Base-by-base conservation (phyloP, 106 monocot genomes). In the Iris macrosiphon region DNA sequence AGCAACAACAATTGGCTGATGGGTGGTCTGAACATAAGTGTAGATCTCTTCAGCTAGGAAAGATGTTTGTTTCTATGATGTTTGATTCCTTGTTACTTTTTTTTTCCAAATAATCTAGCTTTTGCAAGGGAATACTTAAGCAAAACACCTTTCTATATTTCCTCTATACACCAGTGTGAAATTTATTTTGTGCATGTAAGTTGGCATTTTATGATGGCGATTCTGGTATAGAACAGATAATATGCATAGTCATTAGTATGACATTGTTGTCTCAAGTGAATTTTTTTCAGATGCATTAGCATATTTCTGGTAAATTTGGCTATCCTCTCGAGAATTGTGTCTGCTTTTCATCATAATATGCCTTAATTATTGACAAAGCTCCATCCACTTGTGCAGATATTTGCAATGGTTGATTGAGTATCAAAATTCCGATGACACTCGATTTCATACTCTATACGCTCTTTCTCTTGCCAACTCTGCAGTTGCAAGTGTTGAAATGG, bases 401-500 rank as follows among this genome's bases (percentile, higher is more conserved):
- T 68, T 98, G 67, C 91, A 98, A 60, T 98, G 98, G 98, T 75
- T 98, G 68, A 98, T 98, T 75, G 91, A 98, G 65, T 83, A 91
- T 60, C 90, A 98, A 79, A 78, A 68, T 25, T 87, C 67, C 19
- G 87, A 98, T 32, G 91, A 98, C n/a, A 64, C 71, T 40, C 77
- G 34, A 27, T 78, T 84, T 61, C 98, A 98, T 59, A 98, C 98
- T 33, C 62, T 91, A 31, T 98, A 98, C 78, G 98, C 98, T 50
- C 69, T 98, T 68, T 98, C 87, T 53, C 83, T 98, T 58, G 87
- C 98, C 16, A 87, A 52, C 75, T 91, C 98, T 49, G 78, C 68
- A 21, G 57, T 98, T 44, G 87, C 71, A 48, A 43, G 56, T 40
- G 37, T 47, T 59, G 72, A 72, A 44, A 52, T 56, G 38, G 49